These are phyloP conservation scores for Lepraria neglecta DNA, from an alignment of 495 filamentous ascomycete species.

Conservation along the genomic window DNA sequence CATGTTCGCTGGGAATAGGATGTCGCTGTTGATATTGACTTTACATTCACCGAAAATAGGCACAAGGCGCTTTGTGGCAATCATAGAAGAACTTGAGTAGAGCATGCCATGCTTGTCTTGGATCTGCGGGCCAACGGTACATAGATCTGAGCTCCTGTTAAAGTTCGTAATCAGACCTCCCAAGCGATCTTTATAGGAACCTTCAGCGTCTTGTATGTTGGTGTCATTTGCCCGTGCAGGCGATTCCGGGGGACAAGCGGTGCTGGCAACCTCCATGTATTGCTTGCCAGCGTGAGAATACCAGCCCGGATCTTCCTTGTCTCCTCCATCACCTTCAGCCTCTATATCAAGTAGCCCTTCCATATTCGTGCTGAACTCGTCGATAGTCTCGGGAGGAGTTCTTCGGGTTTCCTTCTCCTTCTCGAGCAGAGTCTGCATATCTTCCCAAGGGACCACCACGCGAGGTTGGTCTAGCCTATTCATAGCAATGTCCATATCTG, in stretches of 20 bases:
- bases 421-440: constrained; percentile 51
- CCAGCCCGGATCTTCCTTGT: constrained; percentile 27
- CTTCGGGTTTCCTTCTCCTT: constrained; percentile 46
- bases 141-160: constrained; percentile 59
- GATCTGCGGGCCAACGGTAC: constrained; percentile 50
- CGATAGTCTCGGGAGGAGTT: constrained; percentile 33
- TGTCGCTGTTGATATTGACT: constrained; percentile 69
- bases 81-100: constrained; percentile 55
- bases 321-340: constrained; percentile 26
- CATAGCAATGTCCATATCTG: constrained; percentile 66
- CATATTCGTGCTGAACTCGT: constrained; percentile 36
- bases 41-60: constrained; percentile 75
- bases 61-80: constrained; percentile 51
- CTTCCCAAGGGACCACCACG: constrained; percentile 60
- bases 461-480: constrained; percentile 66
- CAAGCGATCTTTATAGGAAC: constrained; percentile 31
- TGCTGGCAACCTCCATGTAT: constrained; percentile 57
- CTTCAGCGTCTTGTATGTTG: constrained; percentile 34
- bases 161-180: constrained; percentile 62
- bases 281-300: constrained; percentile 35
- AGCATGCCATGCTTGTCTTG: constrained; percentile 63
- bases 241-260: constrained; percentile 55
- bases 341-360: constrained; percentile 27
- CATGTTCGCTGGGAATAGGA: constrained; percentile 71
- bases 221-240: constrained; percentile 45